A percentile compares a stretch with the other conserved stretches of the same genome.
phyloP scores from a whole-genome alignment of 192 early-diverging fungal genomes.

The Mortierella antarctica region DNA sequence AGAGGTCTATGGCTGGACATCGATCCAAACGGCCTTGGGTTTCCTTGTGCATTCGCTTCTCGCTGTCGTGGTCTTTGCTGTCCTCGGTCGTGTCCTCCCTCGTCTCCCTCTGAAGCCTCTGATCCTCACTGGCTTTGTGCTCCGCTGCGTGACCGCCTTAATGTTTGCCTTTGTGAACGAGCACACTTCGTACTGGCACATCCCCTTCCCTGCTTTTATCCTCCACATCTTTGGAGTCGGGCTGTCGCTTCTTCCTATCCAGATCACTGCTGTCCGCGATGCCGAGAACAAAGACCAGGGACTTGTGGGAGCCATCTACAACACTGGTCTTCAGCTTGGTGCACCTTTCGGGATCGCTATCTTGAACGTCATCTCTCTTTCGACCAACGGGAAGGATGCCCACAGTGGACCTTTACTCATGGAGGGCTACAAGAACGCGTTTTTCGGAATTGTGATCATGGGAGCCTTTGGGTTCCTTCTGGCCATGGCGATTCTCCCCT shows the following conservation, averaged over 20 bases:
- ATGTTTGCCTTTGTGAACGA: conserved; percentile 29
- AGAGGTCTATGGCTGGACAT: conserved; percentile 48
- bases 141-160: conserved; percentile 18
- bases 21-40: conserved; percentile 53
- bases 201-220: conserved; percentile 46
- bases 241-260: conserved; percentile 27
- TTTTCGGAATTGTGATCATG: conserved; percentile 12
- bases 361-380: conserved; percentile 39
- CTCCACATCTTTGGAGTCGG: conserved; percentile 35
- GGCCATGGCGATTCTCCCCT: not conserved
- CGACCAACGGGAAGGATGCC: conserved; percentile 17
- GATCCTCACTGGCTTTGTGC: conserved; percentile 24
- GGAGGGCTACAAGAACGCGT: conserved; percentile 26
- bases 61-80: conserved; percentile 32
- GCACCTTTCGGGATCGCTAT: conserved; percentile 49
- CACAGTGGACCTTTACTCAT: conserved; percentile 15
- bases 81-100: conserved; percentile 48
- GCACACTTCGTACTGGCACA: conserved; percentile 26
- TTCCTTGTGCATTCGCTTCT: conserved; percentile 54
- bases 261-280: conserved; percentile 35
- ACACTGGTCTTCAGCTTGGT: conserved; percentile 48
- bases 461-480: conserved; percentile 8
- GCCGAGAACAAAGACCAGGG: conserved; percentile 43
- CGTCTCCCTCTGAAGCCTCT: conserved; percentile 16
- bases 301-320: conserved; percentile 43